phyloP scores from a whole-genome alignment of 2,329 filamentous ascomycete genomes.

The Zarea fungicola region DNA sequence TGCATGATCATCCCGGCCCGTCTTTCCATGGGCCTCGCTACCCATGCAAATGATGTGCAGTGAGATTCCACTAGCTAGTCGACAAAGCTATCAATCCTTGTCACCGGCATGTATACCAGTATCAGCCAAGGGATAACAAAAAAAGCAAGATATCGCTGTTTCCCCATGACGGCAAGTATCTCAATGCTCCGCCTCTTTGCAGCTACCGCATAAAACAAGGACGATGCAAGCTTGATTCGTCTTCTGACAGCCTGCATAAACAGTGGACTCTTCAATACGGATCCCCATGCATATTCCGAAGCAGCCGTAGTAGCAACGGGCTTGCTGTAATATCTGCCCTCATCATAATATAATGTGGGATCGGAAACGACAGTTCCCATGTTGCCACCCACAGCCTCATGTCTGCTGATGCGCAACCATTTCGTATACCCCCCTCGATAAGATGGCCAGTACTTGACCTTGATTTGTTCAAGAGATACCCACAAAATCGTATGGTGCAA shows the following conservation, averaged over 20 bases:
- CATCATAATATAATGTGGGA: background rate
- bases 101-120: background rate
- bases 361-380: background rate
- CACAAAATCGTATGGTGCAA: conserved; percentile 3
- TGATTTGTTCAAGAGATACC: conserved; percentile 3
- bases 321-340: background rate
- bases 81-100: background rate
- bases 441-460: background rate
- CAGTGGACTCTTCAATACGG: background rate
- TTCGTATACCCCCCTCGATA: background rate
- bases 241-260: background rate
- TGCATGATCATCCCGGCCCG: background rate
- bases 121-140: background rate
- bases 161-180: background rate
- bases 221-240: background rate
- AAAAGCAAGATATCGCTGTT: background rate
- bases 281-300: background rate
- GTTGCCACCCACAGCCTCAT: background rate
- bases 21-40: background rate
- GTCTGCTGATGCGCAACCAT: background rate
- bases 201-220: background rate
- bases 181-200: background rate
- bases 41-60: background rate
- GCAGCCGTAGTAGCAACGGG: background rate
- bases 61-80: background rate